Conservation (phyloP, 2,329 filamentous ascomycete genomes). For the Aspergillus pseudonomiae region DNA sequence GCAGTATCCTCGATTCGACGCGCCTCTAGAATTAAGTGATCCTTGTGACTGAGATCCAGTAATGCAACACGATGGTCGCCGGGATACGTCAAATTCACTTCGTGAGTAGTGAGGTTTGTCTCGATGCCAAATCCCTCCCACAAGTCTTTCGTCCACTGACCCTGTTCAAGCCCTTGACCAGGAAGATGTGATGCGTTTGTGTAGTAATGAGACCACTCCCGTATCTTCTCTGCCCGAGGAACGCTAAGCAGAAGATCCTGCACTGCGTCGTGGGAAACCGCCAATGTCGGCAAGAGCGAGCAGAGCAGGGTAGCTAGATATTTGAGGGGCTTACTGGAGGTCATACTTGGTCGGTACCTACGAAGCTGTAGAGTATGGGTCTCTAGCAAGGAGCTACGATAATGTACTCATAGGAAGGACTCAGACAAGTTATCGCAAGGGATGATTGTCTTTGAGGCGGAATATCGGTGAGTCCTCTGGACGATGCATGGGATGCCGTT, state of each 20-base stretch:
- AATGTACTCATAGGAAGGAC: too few species aligned
- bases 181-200: background rate
- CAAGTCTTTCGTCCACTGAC: background rate
- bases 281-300: too few species aligned
- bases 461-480: too few species aligned
- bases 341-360: too few species aligned
- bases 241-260: background rate
- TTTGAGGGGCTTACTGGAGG: too few species aligned
- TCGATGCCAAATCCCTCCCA: background rate
- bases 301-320: too few species aligned
- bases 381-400: too few species aligned
- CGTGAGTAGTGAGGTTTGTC: background rate
- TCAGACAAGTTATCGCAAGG: too few species aligned
- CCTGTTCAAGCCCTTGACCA: background rate
- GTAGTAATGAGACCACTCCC: background rate
- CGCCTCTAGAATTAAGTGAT: background rate
- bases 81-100: background rate
- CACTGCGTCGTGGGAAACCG: too few species aligned
- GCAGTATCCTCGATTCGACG: background rate
- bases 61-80: background rate
- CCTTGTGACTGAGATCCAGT: background rate
- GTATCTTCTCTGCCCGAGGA: background rate
- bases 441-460: too few species aligned
- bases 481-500: too few species aligned
- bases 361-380: too few species aligned